Evolutionary conservation across 192 early-diverging fungal genomes (phyloP).

Genomic region (Rhizophagus sp.): DNA sequence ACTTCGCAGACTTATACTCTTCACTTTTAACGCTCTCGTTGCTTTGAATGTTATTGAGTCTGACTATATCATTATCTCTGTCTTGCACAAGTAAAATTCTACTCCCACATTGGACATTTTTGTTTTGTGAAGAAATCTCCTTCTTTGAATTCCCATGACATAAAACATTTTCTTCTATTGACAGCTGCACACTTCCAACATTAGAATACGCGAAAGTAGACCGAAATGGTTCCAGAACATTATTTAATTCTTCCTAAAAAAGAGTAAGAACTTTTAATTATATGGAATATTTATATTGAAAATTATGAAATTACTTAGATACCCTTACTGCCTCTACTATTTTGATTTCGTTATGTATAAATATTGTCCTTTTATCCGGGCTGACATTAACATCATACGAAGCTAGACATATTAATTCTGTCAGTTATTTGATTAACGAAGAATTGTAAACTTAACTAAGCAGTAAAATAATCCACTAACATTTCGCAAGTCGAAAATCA

Average conservation of each 20-base stretch:
- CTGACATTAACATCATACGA: slow-evolving; percentile 91
- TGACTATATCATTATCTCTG: neutral
- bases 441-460: slow-evolving; percentile 10
- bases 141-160: neutral
- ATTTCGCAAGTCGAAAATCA: slow-evolving; percentile 60
- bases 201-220: slow-evolving; percentile 45
- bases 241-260: slow-evolving; percentile 44
- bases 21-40: neutral
- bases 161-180: neutral
- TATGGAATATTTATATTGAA: neutral
- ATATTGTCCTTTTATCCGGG: slow-evolving; percentile 91
- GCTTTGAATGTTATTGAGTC: neutral
- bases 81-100: neutral
- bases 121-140: neutral
- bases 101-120: neutral
- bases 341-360: slow-evolving; percentile 76
- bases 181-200: neutral
- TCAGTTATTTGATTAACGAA: neutral
- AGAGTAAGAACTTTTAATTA: neutral
- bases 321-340: slow-evolving; percentile 56
- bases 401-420: slow-evolving; percentile 33
- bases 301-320: neutral
- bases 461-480: slow-evolving; percentile 20
- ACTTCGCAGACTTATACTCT: neutral
- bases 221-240: slow-evolving; percentile 60